Evolutionary conservation across 768 basidiomycete species (phyloP), one percentile per base, ranked within the genome.

Genomic region (Kondoa subrosea): DNA sequence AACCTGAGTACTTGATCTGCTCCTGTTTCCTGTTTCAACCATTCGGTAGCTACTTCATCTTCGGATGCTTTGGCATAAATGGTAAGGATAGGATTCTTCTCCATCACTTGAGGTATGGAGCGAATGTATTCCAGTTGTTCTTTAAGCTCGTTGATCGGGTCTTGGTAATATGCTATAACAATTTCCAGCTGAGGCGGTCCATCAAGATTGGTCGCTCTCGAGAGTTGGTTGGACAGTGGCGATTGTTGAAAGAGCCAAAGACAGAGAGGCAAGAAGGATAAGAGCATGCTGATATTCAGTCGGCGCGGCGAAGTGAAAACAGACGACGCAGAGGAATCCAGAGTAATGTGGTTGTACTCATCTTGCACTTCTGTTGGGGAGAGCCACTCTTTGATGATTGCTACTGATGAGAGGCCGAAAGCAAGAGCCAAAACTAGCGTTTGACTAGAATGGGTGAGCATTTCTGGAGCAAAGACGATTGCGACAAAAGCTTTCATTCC

Each of bases 1-100:
- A 70, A 40, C 4, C 67, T 29, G 31, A 30, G 26, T n/a, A 69
- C 69, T 26, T 63, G 26, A 56, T 70, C 67, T 2, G 40, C 32
- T 4, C 67, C 61, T 17, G 50, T 56, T 14, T 21, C 59, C 31
- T 3, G 16, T 25, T 50, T 15, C 17, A 69, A 68, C 4, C 58
- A 62, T 1, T 63, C 57, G n/a, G 57, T 32, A 2, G 69, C 27
- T 29, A 34, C n/a, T 33, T 70, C 65, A 2, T 67, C 27, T 26
- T 30, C n/a, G n/a, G n/a, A n/a, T n/a, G n/a, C 57, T 34, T 70
- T 70, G 2, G 64, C 50, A 32, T 70, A 70, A 33, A 66, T n/a
- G 34, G 68, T 69, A 32, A 69, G 59, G 33, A 34, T 27, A 14
- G 68, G 58, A 21, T 69, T 29, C 8, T 33, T n/a, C 34, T 69